Evolutionary conservation across 2,329 filamentous ascomycete genomes (phyloP).

Genomic region (Fonsecaea multimorphosa): DNA sequence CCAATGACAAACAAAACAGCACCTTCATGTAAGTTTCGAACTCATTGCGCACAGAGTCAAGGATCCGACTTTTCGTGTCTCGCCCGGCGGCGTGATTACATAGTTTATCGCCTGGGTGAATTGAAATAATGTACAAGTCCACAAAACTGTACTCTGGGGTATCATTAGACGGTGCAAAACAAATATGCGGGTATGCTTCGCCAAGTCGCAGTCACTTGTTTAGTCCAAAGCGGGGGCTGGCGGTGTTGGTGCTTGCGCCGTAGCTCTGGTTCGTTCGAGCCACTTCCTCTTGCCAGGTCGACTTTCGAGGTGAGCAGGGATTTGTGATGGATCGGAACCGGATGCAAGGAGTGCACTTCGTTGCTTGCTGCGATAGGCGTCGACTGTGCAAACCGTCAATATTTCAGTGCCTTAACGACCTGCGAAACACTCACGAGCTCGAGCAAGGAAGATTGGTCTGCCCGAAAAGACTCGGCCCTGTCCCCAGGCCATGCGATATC

Average conservation of each 20-base stretch:
- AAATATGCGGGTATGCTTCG: background rate
- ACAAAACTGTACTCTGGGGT: slow-evolving; percentile 22
- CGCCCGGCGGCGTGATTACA: slow-evolving; percentile 5
- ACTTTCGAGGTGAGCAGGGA: slow-evolving; percentile 87
- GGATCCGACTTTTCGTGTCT: slow-evolving; percentile 10
- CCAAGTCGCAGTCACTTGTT: background rate
- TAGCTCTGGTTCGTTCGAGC: slow-evolving; percentile 61
- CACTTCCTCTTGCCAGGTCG: slow-evolving; percentile 82
- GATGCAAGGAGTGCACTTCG: slow-evolving; percentile 78
- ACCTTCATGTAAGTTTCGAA: background rate
- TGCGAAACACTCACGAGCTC: slow-evolving; percentile 73
- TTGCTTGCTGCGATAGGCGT: slow-evolving; percentile 93
- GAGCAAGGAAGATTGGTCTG: slow-evolving; percentile 84
- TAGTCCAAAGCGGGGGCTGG: slow-evolving; percentile 29
- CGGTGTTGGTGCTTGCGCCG: slow-evolving; percentile 27
- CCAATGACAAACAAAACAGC: background rate
- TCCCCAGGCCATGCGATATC: slow-evolving; percentile 95
- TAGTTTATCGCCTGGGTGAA: slow-evolving; percentile 1
- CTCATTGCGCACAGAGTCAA: background rate
- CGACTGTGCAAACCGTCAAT: slow-evolving; percentile 63
- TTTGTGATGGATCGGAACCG: slow-evolving; percentile 74
- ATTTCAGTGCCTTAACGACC: slow-evolving; percentile 27
- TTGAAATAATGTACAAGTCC: slow-evolving; percentile 29
- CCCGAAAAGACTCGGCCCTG: slow-evolving; percentile 91
- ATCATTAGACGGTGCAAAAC: slow-evolving; percentile 9